phyloP scores from a whole-genome alignment of 2,329 filamentous ascomycete genomes.

The Fusarium tanahbumbuense region DNA sequence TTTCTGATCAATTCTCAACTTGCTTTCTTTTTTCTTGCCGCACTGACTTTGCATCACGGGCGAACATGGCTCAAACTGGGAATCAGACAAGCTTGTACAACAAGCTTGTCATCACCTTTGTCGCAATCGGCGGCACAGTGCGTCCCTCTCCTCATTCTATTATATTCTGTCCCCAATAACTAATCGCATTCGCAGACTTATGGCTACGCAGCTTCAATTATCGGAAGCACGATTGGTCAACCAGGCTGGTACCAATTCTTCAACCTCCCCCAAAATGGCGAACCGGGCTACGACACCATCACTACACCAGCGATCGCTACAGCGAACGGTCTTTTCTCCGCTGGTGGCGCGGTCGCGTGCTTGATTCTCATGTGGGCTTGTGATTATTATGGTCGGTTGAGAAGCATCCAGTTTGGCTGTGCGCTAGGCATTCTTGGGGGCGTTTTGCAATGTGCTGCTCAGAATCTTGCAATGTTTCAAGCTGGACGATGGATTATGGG shows the following conservation, averaged over 20 bases:
- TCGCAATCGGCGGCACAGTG: conserved; percentile 51
- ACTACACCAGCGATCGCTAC: conserved; percentile 61
- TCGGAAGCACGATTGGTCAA: conserved; percentile 64
- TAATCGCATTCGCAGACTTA: conserved; percentile 54
- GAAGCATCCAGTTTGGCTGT: conserved; percentile 60
- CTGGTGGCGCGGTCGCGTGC: conserved; percentile 60
- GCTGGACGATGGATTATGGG: conserved; percentile 60
- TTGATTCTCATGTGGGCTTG: conserved; percentile 63
- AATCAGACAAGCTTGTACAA: conserved; percentile 49
- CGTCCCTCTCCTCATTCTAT: conserved; percentile 3
- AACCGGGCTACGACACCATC: conserved; percentile 57
- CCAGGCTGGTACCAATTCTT: conserved; percentile 64
- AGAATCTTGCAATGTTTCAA: conserved; percentile 56
- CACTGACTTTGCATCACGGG: background rate
- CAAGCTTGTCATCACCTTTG: conserved; percentile 51
- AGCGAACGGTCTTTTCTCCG: conserved; percentile 61
- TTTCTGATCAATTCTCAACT: background rate
- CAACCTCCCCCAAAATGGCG: conserved; percentile 56
- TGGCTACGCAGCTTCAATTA: conserved; percentile 63
- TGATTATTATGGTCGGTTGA: conserved; percentile 56
- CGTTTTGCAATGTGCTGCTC: conserved; percentile 58
- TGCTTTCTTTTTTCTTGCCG: background rate
- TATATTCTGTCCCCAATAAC: background rate
- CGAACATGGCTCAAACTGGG: conserved; percentile 22
- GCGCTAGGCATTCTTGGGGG: conserved; percentile 59